phyloP scores from a whole-genome alignment of 2,329 filamentous ascomycete species.

The Pseudomassariella vexata region DNA sequence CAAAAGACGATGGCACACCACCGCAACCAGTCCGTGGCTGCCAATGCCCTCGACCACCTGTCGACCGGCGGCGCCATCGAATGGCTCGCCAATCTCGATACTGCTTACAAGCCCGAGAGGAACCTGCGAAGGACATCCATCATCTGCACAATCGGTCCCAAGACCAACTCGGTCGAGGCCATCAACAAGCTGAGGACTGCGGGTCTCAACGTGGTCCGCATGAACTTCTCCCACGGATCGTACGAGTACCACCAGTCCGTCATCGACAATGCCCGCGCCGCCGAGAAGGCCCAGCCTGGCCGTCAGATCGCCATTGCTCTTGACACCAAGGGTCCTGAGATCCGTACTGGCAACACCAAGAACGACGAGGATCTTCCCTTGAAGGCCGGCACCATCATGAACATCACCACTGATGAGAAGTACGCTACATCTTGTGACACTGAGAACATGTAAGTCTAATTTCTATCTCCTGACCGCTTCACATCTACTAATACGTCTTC shows the following conservation, averaged over 20 bases:
- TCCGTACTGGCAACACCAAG: slow-evolving; percentile 62
- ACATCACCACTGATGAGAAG: slow-evolving; percentile 94
- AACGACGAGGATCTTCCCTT: slow-evolving; percentile 89
- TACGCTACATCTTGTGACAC: slow-evolving; percentile 81
- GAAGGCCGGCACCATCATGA: slow-evolving; percentile 74
- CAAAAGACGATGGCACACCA: slow-evolving; percentile 9
- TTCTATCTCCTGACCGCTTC: background rate
- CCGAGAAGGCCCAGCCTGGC: slow-evolving; percentile 70
- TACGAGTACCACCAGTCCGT: slow-evolving; percentile 99
- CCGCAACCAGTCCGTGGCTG: slow-evolving; percentile 32
- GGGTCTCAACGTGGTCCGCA: slow-evolving; percentile 96
- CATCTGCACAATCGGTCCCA: slow-evolving; percentile 98
- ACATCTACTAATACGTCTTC: slow-evolving; percentile 7
- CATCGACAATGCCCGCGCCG: slow-evolving; percentile 89
- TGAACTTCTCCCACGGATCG: slow-evolving; percentile 97
- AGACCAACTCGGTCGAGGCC: slow-evolving; percentile 96
- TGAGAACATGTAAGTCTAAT: slow-evolving; percentile 75
- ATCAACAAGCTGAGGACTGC: slow-evolving; percentile 89
- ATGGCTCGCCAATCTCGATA: slow-evolving; percentile 72
- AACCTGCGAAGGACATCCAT: slow-evolving; percentile 97
- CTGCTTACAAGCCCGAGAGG: slow-evolving; percentile 76
- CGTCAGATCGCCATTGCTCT: slow-evolving; percentile 94
- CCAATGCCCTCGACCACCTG: slow-evolving; percentile 80
- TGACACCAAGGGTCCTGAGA: slow-evolving; percentile 61
- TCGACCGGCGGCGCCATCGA: slow-evolving; percentile 65